These are phyloP conservation scores for Nemania diffusa DNA, from an alignment of 2,329 filamentous ascomycete species.

Conservation along the genomic window DNA sequence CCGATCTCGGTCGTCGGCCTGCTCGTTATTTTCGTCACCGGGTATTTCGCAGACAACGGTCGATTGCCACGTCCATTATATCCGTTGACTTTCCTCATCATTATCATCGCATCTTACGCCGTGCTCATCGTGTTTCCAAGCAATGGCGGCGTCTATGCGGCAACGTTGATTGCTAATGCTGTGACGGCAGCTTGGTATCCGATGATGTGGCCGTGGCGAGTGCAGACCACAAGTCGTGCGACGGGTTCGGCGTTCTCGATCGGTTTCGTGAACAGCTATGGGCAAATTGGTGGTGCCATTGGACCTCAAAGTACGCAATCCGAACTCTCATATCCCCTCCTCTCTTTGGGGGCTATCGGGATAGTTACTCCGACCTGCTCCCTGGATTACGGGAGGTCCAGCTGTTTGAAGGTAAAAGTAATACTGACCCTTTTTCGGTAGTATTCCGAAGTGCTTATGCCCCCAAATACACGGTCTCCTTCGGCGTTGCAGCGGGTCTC, in stretches of 20 bases:
- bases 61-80: conserved; percentile 56
- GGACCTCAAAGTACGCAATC: conserved; percentile 53
- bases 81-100: conserved; percentile 55
- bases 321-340: not conserved
- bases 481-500: conserved; percentile 57
- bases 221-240: conserved; percentile 57
- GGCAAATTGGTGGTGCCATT: conserved; percentile 60
- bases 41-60: conserved; percentile 56
- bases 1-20: conserved; percentile 57
- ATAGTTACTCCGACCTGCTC: not conserved
- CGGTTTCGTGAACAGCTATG: conserved; percentile 62
- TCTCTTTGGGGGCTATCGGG: not conserved
- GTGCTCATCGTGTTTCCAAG: conserved; percentile 58
- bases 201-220: conserved; percentile 64
- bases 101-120: conserved; percentile 58
- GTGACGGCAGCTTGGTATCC: conserved; percentile 58
- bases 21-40: conserved; percentile 55
- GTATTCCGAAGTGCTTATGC: conserved; percentile 58
- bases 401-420: not conserved
- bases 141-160: conserved; percentile 59
- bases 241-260: conserved; percentile 63
- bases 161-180: conserved; percentile 57
- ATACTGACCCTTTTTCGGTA: conserved; percentile 13
- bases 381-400: not conserved
- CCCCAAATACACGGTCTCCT: conserved; percentile 57